phyloP scores from a whole-genome alignment of 352 stramenopile genomes.

The Phytophthora citrophthora region DNA sequence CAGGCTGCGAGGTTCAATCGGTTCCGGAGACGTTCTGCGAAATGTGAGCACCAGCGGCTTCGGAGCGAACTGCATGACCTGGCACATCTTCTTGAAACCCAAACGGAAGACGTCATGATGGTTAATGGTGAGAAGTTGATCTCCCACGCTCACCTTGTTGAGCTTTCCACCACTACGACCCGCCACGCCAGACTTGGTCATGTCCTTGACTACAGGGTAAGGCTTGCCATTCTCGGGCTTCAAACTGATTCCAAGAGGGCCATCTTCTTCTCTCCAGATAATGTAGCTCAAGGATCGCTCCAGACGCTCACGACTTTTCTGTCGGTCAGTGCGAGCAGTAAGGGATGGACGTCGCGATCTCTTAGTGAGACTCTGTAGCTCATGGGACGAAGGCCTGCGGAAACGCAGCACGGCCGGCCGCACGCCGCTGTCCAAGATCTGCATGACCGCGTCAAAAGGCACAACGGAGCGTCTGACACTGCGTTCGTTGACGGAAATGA shows the following conservation, averaged over 20 bases:
- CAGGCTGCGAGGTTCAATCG: slow-evolving; percentile 38
- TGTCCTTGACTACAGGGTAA: slow-evolving; percentile 60
- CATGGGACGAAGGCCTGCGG: slow-evolving; percentile 50
- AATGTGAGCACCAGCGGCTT: slow-evolving; percentile 78
- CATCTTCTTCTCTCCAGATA: slow-evolving; percentile 74
- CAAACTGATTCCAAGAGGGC: slow-evolving; percentile 59
- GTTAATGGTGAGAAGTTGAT: slow-evolving; percentile 77
- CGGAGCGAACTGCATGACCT: slow-evolving; percentile 70
- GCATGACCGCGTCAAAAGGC: slow-evolving; percentile 54
- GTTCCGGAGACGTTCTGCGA: slow-evolving; percentile 41
- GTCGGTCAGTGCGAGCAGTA: slow-evolving; percentile 25
- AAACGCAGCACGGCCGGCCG: slow-evolving; percentile 70
- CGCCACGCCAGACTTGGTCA: slow-evolving; percentile 43
- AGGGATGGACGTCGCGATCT: slow-evolving; percentile 17
- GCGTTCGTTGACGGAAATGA: slow-evolving; percentile 65
- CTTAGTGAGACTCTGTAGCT: slow-evolving; percentile 44
- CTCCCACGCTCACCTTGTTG: slow-evolving; percentile 45
- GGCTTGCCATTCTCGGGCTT: slow-evolving; percentile 56
- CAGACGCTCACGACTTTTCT: slow-evolving; percentile 54
- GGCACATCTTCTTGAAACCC: slow-evolving; percentile 58
- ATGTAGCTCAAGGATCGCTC: slow-evolving; percentile 69
- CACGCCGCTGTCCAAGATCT: slow-evolving; percentile 67
- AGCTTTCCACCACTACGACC: slow-evolving; percentile 31
- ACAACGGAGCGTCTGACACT: slow-evolving; percentile 47
- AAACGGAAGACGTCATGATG: slow-evolving; percentile 67